These are phyloP conservation scores for Suillus americanus DNA, from an alignment of 768 basidiomycete species.

Conservation along the genomic window DNA sequence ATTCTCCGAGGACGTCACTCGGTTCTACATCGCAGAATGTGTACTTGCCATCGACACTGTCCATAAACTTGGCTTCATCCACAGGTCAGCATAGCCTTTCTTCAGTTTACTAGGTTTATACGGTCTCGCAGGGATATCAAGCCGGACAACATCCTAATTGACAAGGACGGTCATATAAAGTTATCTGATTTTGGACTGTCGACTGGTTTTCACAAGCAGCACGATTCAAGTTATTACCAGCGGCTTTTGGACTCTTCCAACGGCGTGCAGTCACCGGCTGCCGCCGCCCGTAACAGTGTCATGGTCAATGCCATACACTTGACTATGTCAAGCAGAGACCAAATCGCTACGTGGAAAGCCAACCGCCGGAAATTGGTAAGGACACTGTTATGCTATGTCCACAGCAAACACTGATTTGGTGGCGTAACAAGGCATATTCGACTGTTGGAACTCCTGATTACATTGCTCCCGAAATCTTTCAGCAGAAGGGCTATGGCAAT, in stretches of 20 bases:
- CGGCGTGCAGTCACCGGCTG: conserved; percentile 41
- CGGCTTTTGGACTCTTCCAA: conserved; percentile 71
- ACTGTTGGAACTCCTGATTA: conserved; percentile 98
- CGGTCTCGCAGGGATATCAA: conserved; percentile 82
- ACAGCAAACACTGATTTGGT: neutral
- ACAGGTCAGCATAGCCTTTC: conserved; percentile 58
- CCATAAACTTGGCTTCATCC: conserved; percentile 96
- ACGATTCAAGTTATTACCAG: conserved; percentile 95
- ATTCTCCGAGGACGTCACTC: conserved; percentile 95
- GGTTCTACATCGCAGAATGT: conserved; percentile 99
- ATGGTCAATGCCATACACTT: conserved; percentile 97
- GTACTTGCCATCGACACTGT: conserved; percentile 97
- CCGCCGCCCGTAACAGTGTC: conserved; percentile 82
- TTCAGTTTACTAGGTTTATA: neutral
- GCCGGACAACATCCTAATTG: conserved; percentile 91
- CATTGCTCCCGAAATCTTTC: conserved; percentile 96
- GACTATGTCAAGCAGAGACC: conserved; percentile 90
- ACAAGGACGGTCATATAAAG: conserved; percentile 96
- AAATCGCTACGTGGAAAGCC: conserved; percentile 98
- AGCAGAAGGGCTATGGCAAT: conserved; percentile 95
- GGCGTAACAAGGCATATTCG: conserved; percentile 75
- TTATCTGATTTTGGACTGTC: conserved; percentile 98
- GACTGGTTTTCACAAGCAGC: conserved; percentile 98
- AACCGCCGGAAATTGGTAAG: conserved; percentile 91
- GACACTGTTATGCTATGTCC: conserved; percentile 6